phyloP scores from a whole-genome alignment of 2,329 filamentous ascomycete species.

The Sarocladiaceae sp. region DNA sequence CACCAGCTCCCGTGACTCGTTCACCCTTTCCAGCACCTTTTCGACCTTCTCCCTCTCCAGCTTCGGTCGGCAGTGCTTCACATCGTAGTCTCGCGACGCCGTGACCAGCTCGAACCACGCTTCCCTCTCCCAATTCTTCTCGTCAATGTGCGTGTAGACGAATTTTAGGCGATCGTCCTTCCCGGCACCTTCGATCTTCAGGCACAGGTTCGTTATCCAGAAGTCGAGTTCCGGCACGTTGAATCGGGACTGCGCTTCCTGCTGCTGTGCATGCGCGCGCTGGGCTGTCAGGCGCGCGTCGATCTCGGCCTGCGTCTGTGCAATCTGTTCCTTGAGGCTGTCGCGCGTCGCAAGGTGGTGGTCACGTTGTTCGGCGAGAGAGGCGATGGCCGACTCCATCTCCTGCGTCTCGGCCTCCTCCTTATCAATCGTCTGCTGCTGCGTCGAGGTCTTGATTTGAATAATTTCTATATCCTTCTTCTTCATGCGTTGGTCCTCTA shows the following conservation, averaged over 20 bases:
- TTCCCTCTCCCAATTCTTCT: slow-evolving; percentile 81
- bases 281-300: slow-evolving; percentile 65
- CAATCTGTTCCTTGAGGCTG: slow-evolving; percentile 53
- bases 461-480: slow-evolving; percentile 82
- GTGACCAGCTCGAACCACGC: slow-evolving; percentile 91
- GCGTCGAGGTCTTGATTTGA: slow-evolving; percentile 61
- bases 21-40: slow-evolving; percentile 68
- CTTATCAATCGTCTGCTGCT: slow-evolving; percentile 68
- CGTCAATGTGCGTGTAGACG: slow-evolving; percentile 79
- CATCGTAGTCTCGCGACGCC: slow-evolving; percentile 74
- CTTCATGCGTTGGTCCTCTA: slow-evolving; percentile 89
- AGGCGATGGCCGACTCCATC: slow-evolving; percentile 58
- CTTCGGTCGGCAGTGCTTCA: slow-evolving; percentile 75
- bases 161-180: slow-evolving; percentile 83
- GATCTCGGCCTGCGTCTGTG: slow-evolving; percentile 63
- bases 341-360: slow-evolving; percentile 52
- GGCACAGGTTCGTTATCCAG: slow-evolving; percentile 85
- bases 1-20: slow-evolving; percentile 70
- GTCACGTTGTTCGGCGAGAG: slow-evolving; percentile 54
- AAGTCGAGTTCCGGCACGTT: slow-evolving; percentile 93
- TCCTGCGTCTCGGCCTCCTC: slow-evolving; percentile 72
- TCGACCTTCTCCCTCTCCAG: slow-evolving; percentile 74
- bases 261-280: slow-evolving; percentile 62
- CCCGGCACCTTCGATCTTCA: slow-evolving; percentile 85
- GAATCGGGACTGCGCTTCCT: slow-evolving; percentile 78